Evolutionary conservation across 2,329 filamentous ascomycete genomes (phyloP), one percentile per base, ranked within the genome.

Genomic region (Saccharata proteae): DNA sequence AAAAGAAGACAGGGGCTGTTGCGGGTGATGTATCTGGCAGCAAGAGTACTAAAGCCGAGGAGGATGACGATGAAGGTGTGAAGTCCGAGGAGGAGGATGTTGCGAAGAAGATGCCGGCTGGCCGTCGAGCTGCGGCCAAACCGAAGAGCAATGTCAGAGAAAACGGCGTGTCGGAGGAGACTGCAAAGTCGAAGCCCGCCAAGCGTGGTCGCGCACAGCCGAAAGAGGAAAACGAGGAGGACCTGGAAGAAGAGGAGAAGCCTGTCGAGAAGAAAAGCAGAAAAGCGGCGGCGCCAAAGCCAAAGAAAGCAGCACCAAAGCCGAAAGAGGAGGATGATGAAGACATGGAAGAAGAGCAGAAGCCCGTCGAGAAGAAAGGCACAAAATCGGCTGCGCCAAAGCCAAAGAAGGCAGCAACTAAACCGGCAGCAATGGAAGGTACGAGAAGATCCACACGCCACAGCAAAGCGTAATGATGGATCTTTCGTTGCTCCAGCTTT

Each of bases 1-100:
- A 96, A 61, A 93, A 85, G 63, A 93, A 93, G 64, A 75, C 70
- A 2, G 71, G 66, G 2, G 59, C 64, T 18, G 69, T 74, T 11
- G 63, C 68, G 12, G 69, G 64, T 4, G 70, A 71, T 37, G 49
- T 63, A n/a, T 45, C 37, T n/a, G 8, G 8, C 8, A 22, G 20
- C 20, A 17, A 12, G 4, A 9, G 10, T 26, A 16, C 32, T n/a
- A 18, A 30, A 5, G 15, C 25, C 20, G 55, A 55, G 16, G 56
- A 53, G 17, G 48, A 45, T n/a, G 40, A 38, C 14, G 42, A 43
- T 16, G 40, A 30, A 1, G 40, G 37, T 3, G 46, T 45, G 8
- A 41, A 41, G 24, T 42, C 44, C 6, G 40, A 38, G 2, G 42
- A 40, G 4, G 45, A 48, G 13, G 30, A 40, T 4, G 41, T 40